Evolutionary conservation across 139 green algal genomes (phyloP).

Genomic region (Chlorella sp.): DNA sequence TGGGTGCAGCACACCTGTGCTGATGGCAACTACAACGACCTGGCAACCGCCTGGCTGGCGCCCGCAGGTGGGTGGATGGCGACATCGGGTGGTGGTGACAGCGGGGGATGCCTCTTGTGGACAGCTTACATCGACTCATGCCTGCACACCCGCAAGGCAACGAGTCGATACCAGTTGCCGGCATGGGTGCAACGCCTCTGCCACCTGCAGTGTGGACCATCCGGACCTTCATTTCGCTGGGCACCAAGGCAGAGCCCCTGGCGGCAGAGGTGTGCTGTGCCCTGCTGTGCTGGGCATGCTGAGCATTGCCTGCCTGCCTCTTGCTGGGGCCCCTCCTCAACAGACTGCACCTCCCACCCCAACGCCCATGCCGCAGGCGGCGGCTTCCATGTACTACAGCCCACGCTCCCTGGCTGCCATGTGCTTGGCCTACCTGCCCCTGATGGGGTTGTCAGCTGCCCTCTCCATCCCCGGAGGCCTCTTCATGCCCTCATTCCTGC

Average conservation of each 20-base stretch:
- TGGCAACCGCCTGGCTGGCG: conserved; percentile 82
- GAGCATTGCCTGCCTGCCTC: not conserved
- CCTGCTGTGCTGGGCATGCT: not conserved
- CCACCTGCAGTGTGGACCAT: conserved; percentile 70
- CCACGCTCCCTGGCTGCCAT: conserved; percentile 62
- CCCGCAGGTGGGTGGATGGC: conserved; percentile 25
- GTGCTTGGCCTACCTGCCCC: conserved; percentile 66
- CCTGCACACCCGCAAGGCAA: too few species aligned
- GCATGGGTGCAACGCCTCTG: too few species aligned
- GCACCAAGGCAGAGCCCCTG: conserved; percentile 37
- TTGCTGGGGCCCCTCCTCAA: too few species aligned
- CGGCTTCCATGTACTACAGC: conserved; percentile 57
- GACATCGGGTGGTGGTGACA: too few species aligned
- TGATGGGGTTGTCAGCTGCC: conserved; percentile 76
- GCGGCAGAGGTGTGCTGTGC: not conserved
- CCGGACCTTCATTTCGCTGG: conserved; percentile 67
- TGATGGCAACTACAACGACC: conserved; percentile 83
- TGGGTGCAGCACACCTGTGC: conserved; percentile 27
- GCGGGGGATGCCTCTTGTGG: too few species aligned
- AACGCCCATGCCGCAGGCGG: not conserved
- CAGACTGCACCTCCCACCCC: too few species aligned
- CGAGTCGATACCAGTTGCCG: too few species aligned
- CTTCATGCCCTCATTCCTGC: conserved; percentile 63
- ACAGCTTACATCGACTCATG: too few species aligned
- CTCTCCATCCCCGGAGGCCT: conserved; percentile 87